Conservation (phyloP, 352 stramenopile genomes). For the Vaucheria bursata region DNA sequence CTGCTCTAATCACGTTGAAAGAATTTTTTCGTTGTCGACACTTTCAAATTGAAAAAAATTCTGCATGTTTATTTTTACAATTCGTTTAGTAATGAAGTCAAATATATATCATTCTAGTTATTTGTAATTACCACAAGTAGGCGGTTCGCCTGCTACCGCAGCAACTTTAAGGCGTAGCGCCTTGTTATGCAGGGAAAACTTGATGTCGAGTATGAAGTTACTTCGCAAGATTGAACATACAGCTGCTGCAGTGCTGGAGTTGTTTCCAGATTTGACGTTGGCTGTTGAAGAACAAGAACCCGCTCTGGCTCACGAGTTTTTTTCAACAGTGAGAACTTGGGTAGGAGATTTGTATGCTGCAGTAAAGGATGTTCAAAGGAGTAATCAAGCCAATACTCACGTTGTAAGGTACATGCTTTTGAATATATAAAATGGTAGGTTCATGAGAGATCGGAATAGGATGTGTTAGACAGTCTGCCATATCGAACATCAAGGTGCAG, state of each 20-base stretch:
- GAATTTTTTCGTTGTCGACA: too few relatives aligned
- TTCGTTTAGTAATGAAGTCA: too few relatives aligned
- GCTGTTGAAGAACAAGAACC: constrained; percentile 55
- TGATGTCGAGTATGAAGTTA: constrained; percentile 48
- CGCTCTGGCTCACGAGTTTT: constrained; percentile 52
- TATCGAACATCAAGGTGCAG: too few relatives aligned
- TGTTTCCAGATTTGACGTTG: constrained; percentile 53
- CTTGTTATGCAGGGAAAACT: constrained; percentile 43
- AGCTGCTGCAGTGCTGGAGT: constrained; percentile 46
- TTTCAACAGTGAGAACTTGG: constrained; percentile 50
- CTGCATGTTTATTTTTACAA: too few relatives aligned
- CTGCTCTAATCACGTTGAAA: too few relatives aligned
- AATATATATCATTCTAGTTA: too few relatives aligned
- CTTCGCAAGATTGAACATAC: constrained; percentile 47
- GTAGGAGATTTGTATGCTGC: constrained; percentile 37
- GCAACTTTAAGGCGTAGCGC: constrained; percentile 35
- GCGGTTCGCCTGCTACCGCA: constrained; percentile 4
- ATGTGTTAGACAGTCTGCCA: too few relatives aligned
- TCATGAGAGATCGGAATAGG: too few relatives aligned
- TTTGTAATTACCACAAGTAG: too few relatives aligned
- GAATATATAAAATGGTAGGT: constrained; percentile 22
- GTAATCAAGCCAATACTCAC: constrained; percentile 23
- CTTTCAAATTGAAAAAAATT: too few relatives aligned
- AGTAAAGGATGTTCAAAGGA: constrained; percentile 30
- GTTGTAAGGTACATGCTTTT: constrained; percentile 11